Conservation (phyloP, 352 stramenopile species). For the Phytophthora europaea region DNA sequence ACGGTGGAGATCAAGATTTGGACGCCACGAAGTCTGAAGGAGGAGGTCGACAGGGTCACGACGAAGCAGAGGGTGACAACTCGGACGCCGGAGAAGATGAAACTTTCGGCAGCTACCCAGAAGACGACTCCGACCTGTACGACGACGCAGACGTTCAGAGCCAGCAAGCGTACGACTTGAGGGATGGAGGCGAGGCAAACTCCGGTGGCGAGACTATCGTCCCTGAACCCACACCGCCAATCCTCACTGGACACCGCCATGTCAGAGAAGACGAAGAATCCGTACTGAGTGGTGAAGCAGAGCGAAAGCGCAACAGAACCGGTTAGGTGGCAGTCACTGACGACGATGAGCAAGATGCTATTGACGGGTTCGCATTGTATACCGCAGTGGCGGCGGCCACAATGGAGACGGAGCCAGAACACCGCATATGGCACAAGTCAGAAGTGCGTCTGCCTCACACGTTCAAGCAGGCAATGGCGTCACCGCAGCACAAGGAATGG, state of each 20-base stretch:
- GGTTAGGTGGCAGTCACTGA: not conserved
- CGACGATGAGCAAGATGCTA: not conserved
- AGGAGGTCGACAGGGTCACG: too few species aligned
- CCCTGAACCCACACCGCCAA: not conserved
- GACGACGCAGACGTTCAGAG: too few species aligned
- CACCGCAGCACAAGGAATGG: constrained; percentile 4
- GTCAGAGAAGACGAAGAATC: constrained; percentile 6
- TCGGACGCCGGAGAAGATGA: too few species aligned
- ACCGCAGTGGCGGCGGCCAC: not conserved
- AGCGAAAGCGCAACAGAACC: not conserved
- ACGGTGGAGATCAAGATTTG: not conserved
- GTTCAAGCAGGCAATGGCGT: not conserved
- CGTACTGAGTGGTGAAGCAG: constrained; percentile 1
- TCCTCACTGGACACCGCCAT: not conserved
- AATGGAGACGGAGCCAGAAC: not conserved
- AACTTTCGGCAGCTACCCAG: too few species aligned
- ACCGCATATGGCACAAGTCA: not conserved
- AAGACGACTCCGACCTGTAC: too few species aligned
- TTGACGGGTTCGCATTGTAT: not conserved
- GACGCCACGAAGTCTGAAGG: too few species aligned
- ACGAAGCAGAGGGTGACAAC: too few species aligned
- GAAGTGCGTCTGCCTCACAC: constrained; percentile 7
- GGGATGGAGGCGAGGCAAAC: not conserved
- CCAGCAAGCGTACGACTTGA: too few species aligned
- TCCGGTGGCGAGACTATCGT: too few species aligned